Percentiles rank a stretch among this genome's conserved stretches.
These are phyloP conservation scores for Auriscalpium microsporum DNA, from an alignment of 768 basidiomycete genomes.

Conservation along the genomic window DNA sequence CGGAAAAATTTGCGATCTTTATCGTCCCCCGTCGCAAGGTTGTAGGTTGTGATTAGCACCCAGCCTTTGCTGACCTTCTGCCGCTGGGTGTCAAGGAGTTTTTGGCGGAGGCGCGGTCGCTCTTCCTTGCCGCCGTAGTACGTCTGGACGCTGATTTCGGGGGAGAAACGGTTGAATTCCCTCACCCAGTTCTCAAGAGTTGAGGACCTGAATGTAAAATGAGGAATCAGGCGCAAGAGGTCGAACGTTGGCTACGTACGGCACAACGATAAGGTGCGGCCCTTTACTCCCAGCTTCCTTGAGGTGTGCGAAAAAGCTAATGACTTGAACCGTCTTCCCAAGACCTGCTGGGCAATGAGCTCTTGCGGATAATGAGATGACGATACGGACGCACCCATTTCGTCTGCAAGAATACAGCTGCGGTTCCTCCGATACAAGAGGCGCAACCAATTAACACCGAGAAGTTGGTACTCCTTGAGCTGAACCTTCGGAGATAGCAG, in stretches of 20 bases:
- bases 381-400: slow-evolving; percentile 72
- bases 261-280: slow-evolving; percentile 91
- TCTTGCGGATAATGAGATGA: slow-evolving; percentile 4
- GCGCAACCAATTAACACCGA: slow-evolving; percentile 97
- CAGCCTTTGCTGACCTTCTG: slow-evolving; percentile 51
- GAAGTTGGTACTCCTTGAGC: slow-evolving; percentile 93
- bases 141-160: slow-evolving; percentile 74
- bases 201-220: slow-evolving; percentile 57
- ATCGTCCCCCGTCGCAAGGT: slow-evolving; percentile 79
- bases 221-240: neutral
- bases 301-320: slow-evolving; percentile 88
- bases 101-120: slow-evolving; percentile 62
- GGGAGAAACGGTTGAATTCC: slow-evolving; percentile 89
- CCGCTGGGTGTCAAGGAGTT: slow-evolving; percentile 52
- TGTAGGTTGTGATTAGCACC: slow-evolving; percentile 95
- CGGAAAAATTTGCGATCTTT: slow-evolving; percentile 92
- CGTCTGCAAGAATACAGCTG: slow-evolving; percentile 96
- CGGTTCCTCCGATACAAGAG: slow-evolving; percentile 70
- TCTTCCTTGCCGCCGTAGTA: slow-evolving; percentile 95
- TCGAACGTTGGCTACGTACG: slow-evolving; percentile 45
- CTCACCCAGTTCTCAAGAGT: slow-evolving; percentile 98
- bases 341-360: slow-evolving; percentile 49
- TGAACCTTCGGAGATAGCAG: slow-evolving; percentile 55
- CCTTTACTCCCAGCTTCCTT: slow-evolving; percentile 72
- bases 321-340: slow-evolving; percentile 98